These are phyloP conservation scores for Phytophthora tubulina DNA, from an alignment of 352 stramenopile species.

Conservation along the genomic window DNA sequence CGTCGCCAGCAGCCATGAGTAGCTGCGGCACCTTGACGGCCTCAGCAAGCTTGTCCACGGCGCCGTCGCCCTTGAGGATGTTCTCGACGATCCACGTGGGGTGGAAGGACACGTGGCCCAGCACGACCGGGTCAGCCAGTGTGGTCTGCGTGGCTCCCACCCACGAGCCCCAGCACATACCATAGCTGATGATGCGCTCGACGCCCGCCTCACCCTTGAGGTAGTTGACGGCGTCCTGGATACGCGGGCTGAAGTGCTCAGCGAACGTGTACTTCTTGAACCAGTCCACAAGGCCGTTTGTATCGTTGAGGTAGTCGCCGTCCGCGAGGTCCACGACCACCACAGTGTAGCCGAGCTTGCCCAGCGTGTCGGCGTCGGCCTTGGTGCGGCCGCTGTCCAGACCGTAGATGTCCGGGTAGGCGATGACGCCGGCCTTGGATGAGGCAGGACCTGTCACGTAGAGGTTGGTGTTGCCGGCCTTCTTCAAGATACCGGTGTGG, in stretches of 20 bases:
- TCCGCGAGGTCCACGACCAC: conserved; percentile 74
- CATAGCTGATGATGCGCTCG: conserved; percentile 76
- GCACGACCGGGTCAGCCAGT: conserved; percentile 52
- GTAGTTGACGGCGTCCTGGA: conserved; percentile 81
- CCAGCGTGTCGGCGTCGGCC: conserved; percentile 75
- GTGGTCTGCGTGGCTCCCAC: conserved; percentile 67
- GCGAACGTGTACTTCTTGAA: conserved; percentile 78
- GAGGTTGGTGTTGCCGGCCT: conserved; percentile 70
- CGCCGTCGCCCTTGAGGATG: conserved; percentile 74
- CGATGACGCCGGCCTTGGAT: conserved; percentile 75
- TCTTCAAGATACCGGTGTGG: conserved; percentile 69
- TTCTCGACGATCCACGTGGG: conserved; percentile 84
- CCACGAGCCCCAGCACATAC: conserved; percentile 89
- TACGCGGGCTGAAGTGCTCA: conserved; percentile 55
- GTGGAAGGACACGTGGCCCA: conserved; percentile 85
- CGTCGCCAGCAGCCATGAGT: conserved; percentile 72
- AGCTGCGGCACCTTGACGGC: conserved; percentile 81
- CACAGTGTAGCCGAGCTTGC: conserved; percentile 80
- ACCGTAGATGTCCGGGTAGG: conserved; percentile 82
- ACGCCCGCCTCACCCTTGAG: conserved; percentile 69
- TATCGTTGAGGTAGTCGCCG: conserved; percentile 71
- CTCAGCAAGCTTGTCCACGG: conserved; percentile 75
- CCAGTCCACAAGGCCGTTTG: conserved; percentile 55
- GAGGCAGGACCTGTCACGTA: conserved; percentile 76
- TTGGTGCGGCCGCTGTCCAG: conserved; percentile 86